A percentile compares a stretch with the other conserved stretches of the same genome.
These are phyloP conservation scores for Septoria petroselini DNA, from an alignment of 2,329 filamentous ascomycete species.

Conservation along the genomic window DNA sequence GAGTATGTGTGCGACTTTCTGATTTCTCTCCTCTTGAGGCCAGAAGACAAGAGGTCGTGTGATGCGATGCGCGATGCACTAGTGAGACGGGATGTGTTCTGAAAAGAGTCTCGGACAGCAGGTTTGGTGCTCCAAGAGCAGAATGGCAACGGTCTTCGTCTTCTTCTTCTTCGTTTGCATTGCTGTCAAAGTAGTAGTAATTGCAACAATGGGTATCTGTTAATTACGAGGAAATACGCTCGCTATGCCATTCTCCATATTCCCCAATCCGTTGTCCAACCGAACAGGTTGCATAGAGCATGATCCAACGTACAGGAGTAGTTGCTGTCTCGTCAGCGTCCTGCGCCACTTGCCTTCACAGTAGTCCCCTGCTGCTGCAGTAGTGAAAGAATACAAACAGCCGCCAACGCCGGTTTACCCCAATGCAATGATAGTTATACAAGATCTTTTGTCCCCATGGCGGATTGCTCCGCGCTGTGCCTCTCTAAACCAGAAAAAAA, in stretches of 20 bases:
- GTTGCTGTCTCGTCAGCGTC: constrained; percentile 2
- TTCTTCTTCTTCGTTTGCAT: background rate
- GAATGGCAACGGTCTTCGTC: constrained; percentile 1
- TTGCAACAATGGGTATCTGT: constrained; percentile 18
- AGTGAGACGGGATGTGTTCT: constrained; percentile 3
- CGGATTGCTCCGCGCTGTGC: constrained; percentile 24
- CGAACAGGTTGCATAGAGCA: background rate
- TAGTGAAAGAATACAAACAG: constrained; percentile 5
- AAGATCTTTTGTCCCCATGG: constrained; percentile 19
- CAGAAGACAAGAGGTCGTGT: background rate
- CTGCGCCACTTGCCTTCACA: background rate
- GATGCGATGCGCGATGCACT: constrained; percentile 1
- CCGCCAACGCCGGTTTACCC: constrained; percentile 20
- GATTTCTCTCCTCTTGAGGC: background rate
- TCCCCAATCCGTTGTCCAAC: background rate
- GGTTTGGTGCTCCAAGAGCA: background rate
- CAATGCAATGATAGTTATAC: constrained; percentile 21
- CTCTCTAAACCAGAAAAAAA: constrained; percentile 21
- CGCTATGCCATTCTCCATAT: constrained; percentile 2
- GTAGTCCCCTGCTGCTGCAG: background rate
- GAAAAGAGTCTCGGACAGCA: background rate
- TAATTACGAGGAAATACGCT: constrained; percentile 17
- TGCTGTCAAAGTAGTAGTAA: constrained; percentile 3
- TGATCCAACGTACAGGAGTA: background rate
- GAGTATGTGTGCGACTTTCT: constrained; percentile 1